phyloP scores from a whole-genome alignment of 768 basidiomycete species.

The Leccinum rimulosum region DNA sequence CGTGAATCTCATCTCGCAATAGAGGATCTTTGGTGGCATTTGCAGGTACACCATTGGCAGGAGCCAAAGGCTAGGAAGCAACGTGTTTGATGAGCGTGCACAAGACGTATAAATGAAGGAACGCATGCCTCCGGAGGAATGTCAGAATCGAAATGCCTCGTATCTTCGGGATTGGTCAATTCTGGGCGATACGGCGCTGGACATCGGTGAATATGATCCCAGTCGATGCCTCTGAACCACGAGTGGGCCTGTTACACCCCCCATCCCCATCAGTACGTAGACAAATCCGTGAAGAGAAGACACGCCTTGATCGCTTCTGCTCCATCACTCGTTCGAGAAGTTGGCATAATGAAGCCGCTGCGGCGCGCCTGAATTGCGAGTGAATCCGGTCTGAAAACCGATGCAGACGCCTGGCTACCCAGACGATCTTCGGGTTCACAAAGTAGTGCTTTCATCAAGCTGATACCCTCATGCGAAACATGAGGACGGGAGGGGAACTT shows the following conservation, averaged over 20 bases:
- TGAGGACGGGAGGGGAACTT: constrained; percentile 83
- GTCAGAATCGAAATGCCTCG: constrained; percentile 92
- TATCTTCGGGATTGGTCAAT: constrained; percentile 79
- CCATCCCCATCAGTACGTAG: constrained; percentile 16
- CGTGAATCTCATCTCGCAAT: constrained; percentile 81
- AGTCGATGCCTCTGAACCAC: constrained; percentile 92
- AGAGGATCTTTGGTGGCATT: constrained; percentile 90
- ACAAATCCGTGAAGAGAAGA: constrained; percentile 17
- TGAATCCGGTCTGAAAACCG: constrained; percentile 73
- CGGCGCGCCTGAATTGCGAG: constrained; percentile 71
- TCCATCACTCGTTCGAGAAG: constrained; percentile 67
- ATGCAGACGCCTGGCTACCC: constrained; percentile 68
- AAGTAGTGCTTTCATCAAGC: constrained; percentile 83
- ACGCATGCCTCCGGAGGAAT: constrained; percentile 81
- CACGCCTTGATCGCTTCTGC: constrained; percentile 83
- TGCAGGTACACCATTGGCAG: constrained; percentile 79
- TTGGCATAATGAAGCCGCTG: constrained; percentile 63
- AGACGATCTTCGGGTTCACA: constrained; percentile 96
- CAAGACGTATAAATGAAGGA: constrained; percentile 26
- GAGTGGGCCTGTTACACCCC: constrained; percentile 60
- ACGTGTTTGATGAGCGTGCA: constrained; percentile 30
- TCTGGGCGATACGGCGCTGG: constrained; percentile 89
- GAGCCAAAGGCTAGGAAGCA: constrained; percentile 71
- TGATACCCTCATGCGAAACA: constrained; percentile 83
- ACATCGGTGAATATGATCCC: constrained; percentile 79